Evolutionary conservation across 2,329 filamentous ascomycete genomes (phyloP).

Genomic region (Fusarium albidum): DNA sequence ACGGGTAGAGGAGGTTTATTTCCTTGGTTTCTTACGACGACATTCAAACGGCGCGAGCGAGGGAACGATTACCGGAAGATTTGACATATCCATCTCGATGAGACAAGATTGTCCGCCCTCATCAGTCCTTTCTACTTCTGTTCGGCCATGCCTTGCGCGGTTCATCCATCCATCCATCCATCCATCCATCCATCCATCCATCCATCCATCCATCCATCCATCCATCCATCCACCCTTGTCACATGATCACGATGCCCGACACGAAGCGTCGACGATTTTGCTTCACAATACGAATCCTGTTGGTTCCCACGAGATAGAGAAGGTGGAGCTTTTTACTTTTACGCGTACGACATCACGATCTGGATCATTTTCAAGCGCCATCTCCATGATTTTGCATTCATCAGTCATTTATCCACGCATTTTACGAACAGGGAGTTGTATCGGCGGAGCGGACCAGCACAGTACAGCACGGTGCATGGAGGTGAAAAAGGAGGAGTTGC

Average conservation of each 20-base stretch:
- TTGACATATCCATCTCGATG: conserved; percentile 12
- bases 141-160: conserved; percentile 29
- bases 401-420: conserved; percentile 36
- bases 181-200: too few relatives aligned
- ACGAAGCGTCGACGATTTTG: conserved; percentile 14
- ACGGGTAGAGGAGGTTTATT: conserved; percentile 36
- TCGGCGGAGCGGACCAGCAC: conserved; percentile 2
- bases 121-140: conserved; percentile 29
- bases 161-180: too few relatives aligned
- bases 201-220: too few relatives aligned
- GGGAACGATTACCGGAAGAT: conserved; percentile 16
- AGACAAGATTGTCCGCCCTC: conserved; percentile 21
- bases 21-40: conserved; percentile 25
- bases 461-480: too few relatives aligned
- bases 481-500: conserved; percentile 1
- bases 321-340: conserved; percentile 16
- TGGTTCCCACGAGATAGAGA: conserved; percentile 27
- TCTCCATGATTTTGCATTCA: conserved; percentile 36
- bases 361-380: conserved; percentile 32
- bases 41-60: conserved; percentile 25
- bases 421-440: conserved; percentile 33
- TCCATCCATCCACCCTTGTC: conserved; percentile 11
- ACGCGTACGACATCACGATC: conserved; percentile 38
- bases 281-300: conserved; percentile 19
- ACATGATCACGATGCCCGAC: conserved; percentile 14